A percentile compares a stretch with the other conserved stretches of the same genome.
phyloP scores from a whole-genome alignment of 2,329 filamentous ascomycete species.

The Dactylella cylindrospora region DNA sequence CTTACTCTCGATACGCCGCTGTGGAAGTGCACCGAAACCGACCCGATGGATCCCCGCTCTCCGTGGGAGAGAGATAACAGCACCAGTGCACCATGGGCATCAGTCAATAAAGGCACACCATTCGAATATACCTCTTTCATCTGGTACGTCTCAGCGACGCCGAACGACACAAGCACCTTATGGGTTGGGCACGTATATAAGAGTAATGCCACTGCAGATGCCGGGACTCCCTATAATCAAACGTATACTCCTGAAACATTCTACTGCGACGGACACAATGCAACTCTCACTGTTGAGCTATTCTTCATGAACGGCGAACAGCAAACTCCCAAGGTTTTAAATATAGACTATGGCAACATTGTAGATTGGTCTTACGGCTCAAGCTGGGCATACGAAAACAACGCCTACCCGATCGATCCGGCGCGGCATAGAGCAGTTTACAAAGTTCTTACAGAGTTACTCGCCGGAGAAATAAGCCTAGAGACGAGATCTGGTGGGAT shows the following conservation, averaged over 20 bases:
- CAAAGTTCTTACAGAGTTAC: conserved; percentile 10
- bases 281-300: conserved; percentile 11
- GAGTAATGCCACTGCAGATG: neutral
- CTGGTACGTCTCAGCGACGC: conserved; percentile 1
- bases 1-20: conserved; percentile 16
- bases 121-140: conserved; percentile 13
- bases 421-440: conserved; percentile 11
- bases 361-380: conserved; percentile 2
- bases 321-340: conserved; percentile 1
- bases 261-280: conserved; percentile 24
- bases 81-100: conserved; percentile 15
- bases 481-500: conserved; percentile 7
- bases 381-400: neutral
- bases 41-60: conserved; percentile 8
- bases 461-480: conserved; percentile 5
- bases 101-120: neutral
- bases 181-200: conserved; percentile 26
- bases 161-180: conserved; percentile 8
- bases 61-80: conserved; percentile 26
- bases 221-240: conserved; percentile 2
- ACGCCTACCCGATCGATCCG: conserved; percentile 1
- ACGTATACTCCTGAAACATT: conserved; percentile 21
- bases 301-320: conserved; percentile 16
- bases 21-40: conserved; percentile 25
- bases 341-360: conserved; percentile 4